Evolutionary conservation across 805 yeast genomes (phyloP), one percentile per base, ranked within the genome.

Genomic region (Myxozyma vanderwaltii): DNA sequence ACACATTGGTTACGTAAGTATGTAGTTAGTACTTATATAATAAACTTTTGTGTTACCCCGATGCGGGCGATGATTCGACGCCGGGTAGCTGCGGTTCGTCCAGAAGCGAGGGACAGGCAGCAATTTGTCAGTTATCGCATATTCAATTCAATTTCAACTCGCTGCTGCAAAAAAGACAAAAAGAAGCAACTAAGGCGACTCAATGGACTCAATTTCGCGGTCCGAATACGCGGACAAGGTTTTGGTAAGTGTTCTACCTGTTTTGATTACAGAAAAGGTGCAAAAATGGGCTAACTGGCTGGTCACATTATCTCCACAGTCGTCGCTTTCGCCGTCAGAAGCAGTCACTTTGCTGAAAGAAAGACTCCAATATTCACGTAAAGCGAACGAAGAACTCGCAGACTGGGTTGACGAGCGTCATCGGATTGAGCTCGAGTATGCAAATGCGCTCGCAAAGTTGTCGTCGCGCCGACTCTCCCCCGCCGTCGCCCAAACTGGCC

Each of bases 281-380:
- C 12, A 27, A 5, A 15, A 10, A 33, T 45, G 49, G 23, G 31
- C 21, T 17, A 8, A n/a, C 31, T 5, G 19, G 35, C 10, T 26
- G 23, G 43, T 49, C 15, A 35, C 33, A 15, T 3, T 1, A 19
- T 40, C 23, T 3, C 27, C n/a, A 27, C 38, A 63, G 69, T 75
- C 77, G 29, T 68, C 78, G 21, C 78, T 82, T 65, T 69, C 78
- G 39, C 89, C 90, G 13, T 74, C 76, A 27, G 85, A 81, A 65
- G 84, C 88, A 21, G 79, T 83, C 62, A 87, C 82, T 67, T 76
- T 82, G 33, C 76, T 86, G 29, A 75, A 83, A 51, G 78, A 84
- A 53, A 80, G 91, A 61, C 75, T 82, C 40, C 74, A 79, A 35
- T 82, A 81, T 65, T 82, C 85, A 47, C 80, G 81, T 66, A 68